These are phyloP conservation scores for Cucurbita maxima DNA, from an alignment of 306 rosid genomes.

Conservation along the genomic window DNA sequence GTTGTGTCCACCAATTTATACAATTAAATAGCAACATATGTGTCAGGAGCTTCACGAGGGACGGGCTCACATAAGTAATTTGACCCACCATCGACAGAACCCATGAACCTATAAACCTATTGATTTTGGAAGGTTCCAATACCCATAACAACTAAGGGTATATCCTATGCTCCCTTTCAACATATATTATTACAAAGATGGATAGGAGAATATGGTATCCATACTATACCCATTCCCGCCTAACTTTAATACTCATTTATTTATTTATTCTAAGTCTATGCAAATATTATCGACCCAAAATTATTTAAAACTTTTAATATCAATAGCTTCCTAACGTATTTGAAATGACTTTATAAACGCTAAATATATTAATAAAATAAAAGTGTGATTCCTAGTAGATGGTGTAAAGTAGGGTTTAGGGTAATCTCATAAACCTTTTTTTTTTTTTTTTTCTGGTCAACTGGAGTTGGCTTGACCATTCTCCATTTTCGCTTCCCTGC, in stretches of 20 bases:
- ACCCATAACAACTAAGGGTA: background rate
- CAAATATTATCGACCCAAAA: background rate
- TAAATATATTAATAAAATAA: no score
- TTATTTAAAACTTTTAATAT: background rate
- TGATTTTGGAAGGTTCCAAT: background rate
- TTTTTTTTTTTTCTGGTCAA: background rate
- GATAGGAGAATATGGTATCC: background rate
- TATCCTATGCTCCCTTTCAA: background rate
- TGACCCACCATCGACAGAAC: no score
- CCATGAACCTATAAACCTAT: background rate
- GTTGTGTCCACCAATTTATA: background rate
- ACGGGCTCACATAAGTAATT: no score
- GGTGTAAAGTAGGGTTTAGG: background rate
- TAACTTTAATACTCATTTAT: background rate
- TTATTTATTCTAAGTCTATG: background rate
- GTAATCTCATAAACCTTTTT: background rate
- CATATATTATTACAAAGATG: background rate
- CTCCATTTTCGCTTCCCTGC: background rate
- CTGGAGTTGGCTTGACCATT: constrained; percentile 14
- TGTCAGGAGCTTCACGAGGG: no score
- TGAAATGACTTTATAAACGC: no score
- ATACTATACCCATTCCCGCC: background rate
- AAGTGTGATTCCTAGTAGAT: background rate
- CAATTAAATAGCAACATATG: no score
- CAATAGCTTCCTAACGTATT: no score